Evolutionary conservation across 805 yeast species (phyloP), one percentile per base, ranked within the genome.

Genomic region (Candida boidinii): DNA sequence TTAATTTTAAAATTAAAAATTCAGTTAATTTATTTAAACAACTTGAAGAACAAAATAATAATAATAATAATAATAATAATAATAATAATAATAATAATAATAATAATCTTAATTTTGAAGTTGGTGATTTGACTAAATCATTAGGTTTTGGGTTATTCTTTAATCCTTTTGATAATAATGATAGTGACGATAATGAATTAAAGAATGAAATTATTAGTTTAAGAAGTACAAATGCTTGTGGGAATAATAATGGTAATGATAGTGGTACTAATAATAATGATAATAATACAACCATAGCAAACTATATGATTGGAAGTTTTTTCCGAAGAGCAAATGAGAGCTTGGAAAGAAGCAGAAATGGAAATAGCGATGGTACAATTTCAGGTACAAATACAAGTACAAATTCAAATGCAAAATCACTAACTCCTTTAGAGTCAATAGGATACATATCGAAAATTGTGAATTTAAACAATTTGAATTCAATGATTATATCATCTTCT

Each of bases 91-190:
- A 35, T 12, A 20, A 27, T 8, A 22, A 31, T 3, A 13, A 30
- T 13, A 29, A 34, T 26, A 17, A 28, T 3, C 10, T 27, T n/a
- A 20, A 28, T 22, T 5, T n/a, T 15, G 18, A 5, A 8, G 14
- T 38, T 10, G 56, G 53, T 0, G 57, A 52, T 21, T 21, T 26
- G 4, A 66, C 61, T 0, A 30, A 34, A 1, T 48, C 70, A 1
- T 34, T 49, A 4, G 70, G 72, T 1, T 66, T 43, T 43, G 74
- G 74, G 1, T 46, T 68, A 3, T 56, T 62, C 32, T 54, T 58
- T 17, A 30, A 43, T 19, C 5, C 29, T 13, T 17, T 19, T 8
- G 18, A 21, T 5, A 9, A 9, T 8, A 17, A 19, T n/a, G 5
- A 14, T 17, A 13, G 20, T 27, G 14, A 12, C 20, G 5, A 25